Evolutionary conservation across 2,329 filamentous ascomycete genomes (phyloP).

Genomic region (Ophiostoma australiae): DNA sequence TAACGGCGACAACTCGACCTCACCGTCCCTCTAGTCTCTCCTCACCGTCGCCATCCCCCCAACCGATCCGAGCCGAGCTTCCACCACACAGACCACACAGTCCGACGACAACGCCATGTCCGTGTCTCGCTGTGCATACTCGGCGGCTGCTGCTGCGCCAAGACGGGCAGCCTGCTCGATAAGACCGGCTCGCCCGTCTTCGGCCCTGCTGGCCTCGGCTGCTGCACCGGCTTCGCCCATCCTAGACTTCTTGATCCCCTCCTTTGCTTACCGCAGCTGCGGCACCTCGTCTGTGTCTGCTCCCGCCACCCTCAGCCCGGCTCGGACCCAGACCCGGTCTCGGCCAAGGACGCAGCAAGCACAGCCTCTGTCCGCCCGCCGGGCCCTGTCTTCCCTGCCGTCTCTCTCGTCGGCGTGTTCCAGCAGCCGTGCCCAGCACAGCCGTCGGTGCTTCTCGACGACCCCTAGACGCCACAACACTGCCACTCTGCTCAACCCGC

Average conservation of each 20-base stretch:
- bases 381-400: background rate
- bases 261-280: background rate
- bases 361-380: background rate
- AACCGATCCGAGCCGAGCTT: slow-evolving; percentile 4
- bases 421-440: background rate
- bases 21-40: background rate
- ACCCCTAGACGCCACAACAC: slow-evolving; percentile 41
- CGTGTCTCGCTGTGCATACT: slow-evolving; percentile 10
- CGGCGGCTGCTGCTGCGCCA: slow-evolving; percentile 5
- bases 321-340: background rate
- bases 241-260: slow-evolving; percentile 42
- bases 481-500: slow-evolving; percentile 61
- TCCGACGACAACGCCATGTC: background rate
- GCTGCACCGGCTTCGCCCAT: slow-evolving; percentile 31
- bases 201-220: background rate
- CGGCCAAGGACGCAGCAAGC: background rate
- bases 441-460: slow-evolving; percentile 36
- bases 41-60: background rate
- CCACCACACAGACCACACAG: background rate
- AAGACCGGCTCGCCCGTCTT: background rate
- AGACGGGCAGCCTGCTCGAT: background rate
- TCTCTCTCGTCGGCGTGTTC: background rate
- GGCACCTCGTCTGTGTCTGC: background rate
- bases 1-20: background rate
- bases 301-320: background rate